Evolutionary conservation across 163 green algal species (phyloP).

Genomic region (Coccomyxa subellipsoidea): DNA sequence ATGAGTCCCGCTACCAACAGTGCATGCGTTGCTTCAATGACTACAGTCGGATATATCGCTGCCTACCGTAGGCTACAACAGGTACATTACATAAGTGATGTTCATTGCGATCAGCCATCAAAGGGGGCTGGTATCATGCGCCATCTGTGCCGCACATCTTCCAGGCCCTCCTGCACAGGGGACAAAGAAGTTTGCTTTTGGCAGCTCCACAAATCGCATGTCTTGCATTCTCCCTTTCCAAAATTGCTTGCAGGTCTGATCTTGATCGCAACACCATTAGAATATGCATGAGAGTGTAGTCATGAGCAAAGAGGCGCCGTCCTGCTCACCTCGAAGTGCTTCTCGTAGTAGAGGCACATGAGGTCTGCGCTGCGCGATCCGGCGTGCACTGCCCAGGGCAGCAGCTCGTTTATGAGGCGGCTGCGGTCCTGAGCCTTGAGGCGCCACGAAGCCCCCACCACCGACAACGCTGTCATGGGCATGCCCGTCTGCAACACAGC

Average conservation of each 20-base stretch:
- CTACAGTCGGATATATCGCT: too few relatives aligned
- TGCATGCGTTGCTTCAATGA: too few relatives aligned
- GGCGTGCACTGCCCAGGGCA: conserved; percentile 90
- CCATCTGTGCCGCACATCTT: conserved; percentile 60
- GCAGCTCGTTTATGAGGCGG: conserved; percentile 66
- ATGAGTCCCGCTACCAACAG: too few relatives aligned
- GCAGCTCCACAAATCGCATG: not conserved
- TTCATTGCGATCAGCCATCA: not conserved
- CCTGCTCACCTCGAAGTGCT: conserved; percentile 70
- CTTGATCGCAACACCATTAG: not conserved
- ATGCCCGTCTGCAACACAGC: conserved; percentile 81
- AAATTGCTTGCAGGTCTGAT: not conserved
- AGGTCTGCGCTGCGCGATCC: conserved; percentile 77
- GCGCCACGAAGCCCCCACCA: conserved; percentile 74
- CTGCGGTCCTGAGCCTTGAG: conserved; percentile 60
- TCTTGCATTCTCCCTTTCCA: not conserved
- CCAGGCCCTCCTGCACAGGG: conserved; percentile 56
- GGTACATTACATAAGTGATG: too few relatives aligned
- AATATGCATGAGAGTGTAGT: not conserved
- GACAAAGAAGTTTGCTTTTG: too few relatives aligned
- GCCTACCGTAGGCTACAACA: too few relatives aligned
- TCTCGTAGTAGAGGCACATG: conserved; percentile 94
- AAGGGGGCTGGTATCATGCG: conserved; percentile 59
- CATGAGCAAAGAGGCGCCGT: not conserved
- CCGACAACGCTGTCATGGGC: conserved; percentile 88